Base-by-base conservation (phyloP, 257 asterid genomes). In the Lycium ferocissimum region DNA sequence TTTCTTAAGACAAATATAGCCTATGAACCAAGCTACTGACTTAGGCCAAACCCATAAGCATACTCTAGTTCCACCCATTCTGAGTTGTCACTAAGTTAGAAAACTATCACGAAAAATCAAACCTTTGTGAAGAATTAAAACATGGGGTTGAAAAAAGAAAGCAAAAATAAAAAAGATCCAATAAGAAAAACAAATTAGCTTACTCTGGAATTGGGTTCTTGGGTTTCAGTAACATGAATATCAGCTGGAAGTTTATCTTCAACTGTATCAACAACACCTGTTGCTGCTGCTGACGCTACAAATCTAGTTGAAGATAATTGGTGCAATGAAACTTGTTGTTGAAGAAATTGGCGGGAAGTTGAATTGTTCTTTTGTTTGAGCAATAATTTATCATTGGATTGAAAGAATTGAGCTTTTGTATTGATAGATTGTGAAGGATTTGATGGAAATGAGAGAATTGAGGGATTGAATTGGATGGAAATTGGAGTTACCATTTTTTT, bases 221-320 rank as follows among this genome's bases (percentile, higher is more conserved):
- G 92, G 58, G 92, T 92, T 86, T 93, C 94, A 12, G 95, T 91
- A 66, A 96, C 93, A 62, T 90, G 88, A 49, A 96, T 85, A 85
- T 92, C 98, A 87, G 97, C 98, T 0, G 98, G 98, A 63, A 96
- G 98, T 80, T 92, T 92, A 53, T 96, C 98, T 54, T 81, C 26
- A 79, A 84, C 86, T 49, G 91, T 61, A 58, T 86, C 91, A 71
- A 80, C 91, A 57, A 91, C 63, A 20, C 89, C 85, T 5, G 97
- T 81, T 80, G 89, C 88, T 47, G 94, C 96, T 9, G 90, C 89
- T 37, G 94, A 91, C 17, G 92, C 92, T 53, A 73, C 83, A 45
- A 92, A 87, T 57, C 75, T 81, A 67, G 84, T 33, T 54, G 85
- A 85, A 49, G 81, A 81, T 22, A 49, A 8, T 22, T 67, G 70